phyloP scores from a whole-genome alignment of 495 filamentous ascomycete genomes.

The Parachaetomium inaequale region DNA sequence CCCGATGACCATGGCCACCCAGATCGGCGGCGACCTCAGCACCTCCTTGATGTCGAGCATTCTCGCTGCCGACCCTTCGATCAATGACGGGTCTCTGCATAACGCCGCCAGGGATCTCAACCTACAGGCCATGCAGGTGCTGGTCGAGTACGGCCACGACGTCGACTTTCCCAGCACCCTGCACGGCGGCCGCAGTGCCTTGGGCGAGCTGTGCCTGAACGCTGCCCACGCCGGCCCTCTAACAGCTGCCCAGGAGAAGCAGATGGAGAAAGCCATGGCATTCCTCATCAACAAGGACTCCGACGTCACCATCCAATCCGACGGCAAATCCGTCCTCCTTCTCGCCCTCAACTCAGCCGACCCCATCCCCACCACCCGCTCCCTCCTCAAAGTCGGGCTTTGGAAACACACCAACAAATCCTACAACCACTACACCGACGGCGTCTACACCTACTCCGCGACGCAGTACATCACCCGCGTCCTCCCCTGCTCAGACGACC shows the following conservation, averaged over 20 bases:
- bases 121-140: constrained; percentile 39
- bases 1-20: constrained; percentile 46
- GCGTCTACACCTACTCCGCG: constrained; percentile 43
- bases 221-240: constrained; percentile 38
- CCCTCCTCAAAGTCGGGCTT: constrained; percentile 43
- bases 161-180: constrained; percentile 48
- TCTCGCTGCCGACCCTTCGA: constrained; percentile 43
- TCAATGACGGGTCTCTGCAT: constrained; percentile 49
- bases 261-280: constrained; percentile 47
- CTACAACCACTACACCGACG: constrained; percentile 43
- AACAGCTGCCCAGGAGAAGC: constrained; percentile 38
- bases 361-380: constrained; percentile 41
- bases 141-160: constrained; percentile 45
- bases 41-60: constrained; percentile 45
- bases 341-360: constrained; percentile 45
- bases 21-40: constrained; percentile 45
- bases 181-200: constrained; percentile 46
- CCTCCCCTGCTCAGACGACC: constrained; percentile 31
- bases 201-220: constrained; percentile 48
- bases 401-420: constrained; percentile 47
- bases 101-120: constrained; percentile 48
- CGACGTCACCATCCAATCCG: constrained; percentile 41
- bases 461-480: constrained; percentile 44
- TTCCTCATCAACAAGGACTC: constrained; percentile 40
- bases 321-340: constrained; percentile 45